Conservation (phyloP, 352 stramenopile species). For the Pythium myriotylum region DNA sequence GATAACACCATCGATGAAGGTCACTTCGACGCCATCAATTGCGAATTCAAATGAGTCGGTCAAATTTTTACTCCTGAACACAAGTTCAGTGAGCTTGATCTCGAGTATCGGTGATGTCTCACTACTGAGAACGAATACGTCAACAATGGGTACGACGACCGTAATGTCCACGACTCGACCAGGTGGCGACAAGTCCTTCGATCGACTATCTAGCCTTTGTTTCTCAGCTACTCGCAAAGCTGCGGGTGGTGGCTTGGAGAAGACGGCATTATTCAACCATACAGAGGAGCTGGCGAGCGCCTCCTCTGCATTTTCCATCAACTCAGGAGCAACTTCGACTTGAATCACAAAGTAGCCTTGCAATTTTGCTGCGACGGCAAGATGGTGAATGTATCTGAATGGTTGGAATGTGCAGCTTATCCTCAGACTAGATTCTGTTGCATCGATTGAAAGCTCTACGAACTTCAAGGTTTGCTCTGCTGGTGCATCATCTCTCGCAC, state of each 20-base stretch:
- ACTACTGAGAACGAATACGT: constrained; percentile 64
- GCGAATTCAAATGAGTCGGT: constrained; percentile 58
- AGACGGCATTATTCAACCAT: constrained; percentile 60
- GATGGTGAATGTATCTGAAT: constrained; percentile 76
- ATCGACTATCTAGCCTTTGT: constrained; percentile 15
- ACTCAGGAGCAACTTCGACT: constrained; percentile 42
- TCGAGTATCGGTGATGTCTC: constrained; percentile 69
- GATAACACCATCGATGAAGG: constrained; percentile 56
- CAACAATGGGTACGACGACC: constrained; percentile 61
- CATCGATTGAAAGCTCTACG: constrained; percentile 61
- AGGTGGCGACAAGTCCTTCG: constrained; percentile 21
- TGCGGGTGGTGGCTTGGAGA: constrained; percentile 29
- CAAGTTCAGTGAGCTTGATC: constrained; percentile 48
- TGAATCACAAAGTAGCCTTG: constrained; percentile 66
- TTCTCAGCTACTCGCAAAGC: constrained; percentile 18
- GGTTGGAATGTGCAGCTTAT: constrained; percentile 58
- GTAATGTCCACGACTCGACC: constrained; percentile 43
- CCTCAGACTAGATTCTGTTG: constrained; percentile 53
- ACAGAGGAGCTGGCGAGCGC: constrained; percentile 48
- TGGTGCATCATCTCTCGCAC: not conserved
- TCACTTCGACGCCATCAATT: constrained; percentile 56
- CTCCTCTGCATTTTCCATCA: constrained; percentile 61
- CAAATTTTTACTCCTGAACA: constrained; percentile 56
- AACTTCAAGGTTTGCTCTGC: constrained; percentile 18
- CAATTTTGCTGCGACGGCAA: constrained; percentile 64